These are phyloP conservation scores for Cytospora schulzeri DNA, from an alignment of 2,329 filamentous ascomycete genomes.

Conservation along the genomic window DNA sequence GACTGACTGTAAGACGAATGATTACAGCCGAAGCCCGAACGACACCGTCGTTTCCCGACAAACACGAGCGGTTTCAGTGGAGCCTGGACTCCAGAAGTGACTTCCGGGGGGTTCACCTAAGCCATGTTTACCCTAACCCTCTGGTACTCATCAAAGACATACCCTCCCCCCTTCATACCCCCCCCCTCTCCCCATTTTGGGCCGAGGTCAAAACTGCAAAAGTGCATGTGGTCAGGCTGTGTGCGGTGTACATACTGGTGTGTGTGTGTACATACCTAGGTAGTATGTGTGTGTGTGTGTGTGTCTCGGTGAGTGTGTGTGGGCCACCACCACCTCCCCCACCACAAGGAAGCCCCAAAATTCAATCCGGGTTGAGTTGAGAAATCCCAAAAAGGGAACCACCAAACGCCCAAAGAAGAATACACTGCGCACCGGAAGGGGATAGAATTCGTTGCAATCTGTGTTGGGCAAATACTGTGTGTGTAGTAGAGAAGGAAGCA, in stretches of 20 bases:
- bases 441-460: too few relatives aligned
- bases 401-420: neutral
- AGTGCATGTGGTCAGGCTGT: neutral
- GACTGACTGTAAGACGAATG: neutral
- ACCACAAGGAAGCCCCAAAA: neutral
- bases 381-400: slow-evolving; percentile 4
- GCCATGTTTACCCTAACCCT: neutral
- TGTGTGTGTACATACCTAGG: too few relatives aligned
- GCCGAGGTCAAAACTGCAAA: neutral
- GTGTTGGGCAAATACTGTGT: too few relatives aligned
- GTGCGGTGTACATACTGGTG: neutral
- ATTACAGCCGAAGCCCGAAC: slow-evolving; percentile 5
- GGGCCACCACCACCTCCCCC: neutral
- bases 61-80: neutral
- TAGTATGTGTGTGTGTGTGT: too few relatives aligned
- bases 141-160: too few relatives aligned
- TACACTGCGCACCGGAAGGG: slow-evolving; percentile 2
- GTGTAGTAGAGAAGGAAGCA: neutral
- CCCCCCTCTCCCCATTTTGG: neutral
- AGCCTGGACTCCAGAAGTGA: slow-evolving; percentile 17
- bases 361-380: neutral
- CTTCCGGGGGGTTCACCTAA: neutral
- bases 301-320: too few relatives aligned
- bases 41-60: slow-evolving; percentile 5
- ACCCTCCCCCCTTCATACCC: too few relatives aligned